Conservation (phyloP, 805 yeast species). For the Lipomyces starkeyi region DNA sequence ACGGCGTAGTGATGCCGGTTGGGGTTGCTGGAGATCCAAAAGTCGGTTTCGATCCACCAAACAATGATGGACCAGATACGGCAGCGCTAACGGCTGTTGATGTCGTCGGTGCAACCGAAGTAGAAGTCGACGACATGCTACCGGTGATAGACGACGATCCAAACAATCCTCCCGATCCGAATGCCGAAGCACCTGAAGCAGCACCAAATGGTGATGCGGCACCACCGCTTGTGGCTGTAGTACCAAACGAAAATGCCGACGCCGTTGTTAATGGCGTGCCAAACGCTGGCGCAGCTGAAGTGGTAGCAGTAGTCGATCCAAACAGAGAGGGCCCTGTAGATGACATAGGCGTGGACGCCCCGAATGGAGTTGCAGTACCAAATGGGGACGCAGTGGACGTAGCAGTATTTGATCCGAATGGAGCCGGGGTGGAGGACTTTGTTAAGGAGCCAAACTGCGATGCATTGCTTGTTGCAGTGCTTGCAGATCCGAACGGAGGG, state of each 20-base stretch:
- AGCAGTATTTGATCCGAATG: slow-evolving; percentile 9
- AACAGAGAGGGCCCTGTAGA: slow-evolving; percentile 12
- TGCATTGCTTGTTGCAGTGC: slow-evolving; percentile 8
- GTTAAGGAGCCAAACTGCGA: neutral
- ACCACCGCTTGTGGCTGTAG: slow-evolving; percentile 25
- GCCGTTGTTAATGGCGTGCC: slow-evolving; percentile 20
- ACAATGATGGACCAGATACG: slow-evolving; percentile 9
- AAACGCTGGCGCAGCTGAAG: slow-evolving; percentile 21
- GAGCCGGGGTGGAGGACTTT: neutral
- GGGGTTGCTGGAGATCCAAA: neutral
- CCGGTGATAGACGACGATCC: slow-evolving; percentile 9
- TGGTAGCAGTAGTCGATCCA: slow-evolving; percentile 31
- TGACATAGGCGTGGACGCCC: slow-evolving; percentile 6
- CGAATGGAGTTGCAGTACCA: slow-evolving; percentile 10
- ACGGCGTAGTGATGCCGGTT: neutral
- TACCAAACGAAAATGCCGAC: slow-evolving; percentile 35
- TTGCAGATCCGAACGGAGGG: neutral
- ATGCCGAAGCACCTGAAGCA: neutral
- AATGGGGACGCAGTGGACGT: slow-evolving; percentile 11
- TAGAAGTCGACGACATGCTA: slow-evolving; percentile 13
- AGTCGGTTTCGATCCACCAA: slow-evolving; percentile 12
- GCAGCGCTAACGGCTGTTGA: slow-evolving; percentile 14
- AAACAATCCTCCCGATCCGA: slow-evolving; percentile 14
- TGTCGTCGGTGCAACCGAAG: slow-evolving; percentile 22
- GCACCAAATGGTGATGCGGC: slow-evolving; percentile 1